These are phyloP conservation scores for Angophora floribunda DNA, from an alignment of 345 rosid genomes.

Conservation along the genomic window DNA sequence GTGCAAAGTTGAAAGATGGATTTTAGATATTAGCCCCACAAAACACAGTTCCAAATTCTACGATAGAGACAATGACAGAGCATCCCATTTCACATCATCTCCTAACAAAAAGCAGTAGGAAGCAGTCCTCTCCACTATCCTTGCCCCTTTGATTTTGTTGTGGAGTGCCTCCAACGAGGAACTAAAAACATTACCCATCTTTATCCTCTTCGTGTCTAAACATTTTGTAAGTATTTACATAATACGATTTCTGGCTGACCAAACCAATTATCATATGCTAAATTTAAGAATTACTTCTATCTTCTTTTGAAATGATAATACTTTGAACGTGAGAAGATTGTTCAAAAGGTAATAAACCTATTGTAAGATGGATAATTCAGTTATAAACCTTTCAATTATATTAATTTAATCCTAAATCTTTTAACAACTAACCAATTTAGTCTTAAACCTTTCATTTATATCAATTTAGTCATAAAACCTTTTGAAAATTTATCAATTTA, in stretches of 20 bases:
- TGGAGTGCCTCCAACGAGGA: background rate
- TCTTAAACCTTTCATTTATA: background rate
- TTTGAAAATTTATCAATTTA: background rate
- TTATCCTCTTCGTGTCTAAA: background rate
- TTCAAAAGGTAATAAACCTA: too few relatives aligned
- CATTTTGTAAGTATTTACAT: background rate
- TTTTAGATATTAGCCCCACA: background rate
- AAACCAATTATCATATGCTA: background rate
- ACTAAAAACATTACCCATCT: background rate
- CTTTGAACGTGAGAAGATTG: background rate
- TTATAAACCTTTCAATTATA: background rate
- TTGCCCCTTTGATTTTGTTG: background rate
- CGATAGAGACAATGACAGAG: background rate
- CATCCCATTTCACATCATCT: background rate
- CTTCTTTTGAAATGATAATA: background rate
- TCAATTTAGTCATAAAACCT: background rate
- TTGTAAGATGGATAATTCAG: background rate
- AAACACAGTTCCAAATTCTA: constrained; percentile 1
- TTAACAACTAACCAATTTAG: background rate
- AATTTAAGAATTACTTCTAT: background rate
- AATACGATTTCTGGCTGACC: background rate
- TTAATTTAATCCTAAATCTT: too few relatives aligned
- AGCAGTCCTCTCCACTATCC: background rate
- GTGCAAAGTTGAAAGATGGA: background rate
- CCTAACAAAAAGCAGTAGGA: background rate